phyloP scores from a whole-genome alignment of 805 yeast genomes.

The Metschnikowia anglica region DNA sequence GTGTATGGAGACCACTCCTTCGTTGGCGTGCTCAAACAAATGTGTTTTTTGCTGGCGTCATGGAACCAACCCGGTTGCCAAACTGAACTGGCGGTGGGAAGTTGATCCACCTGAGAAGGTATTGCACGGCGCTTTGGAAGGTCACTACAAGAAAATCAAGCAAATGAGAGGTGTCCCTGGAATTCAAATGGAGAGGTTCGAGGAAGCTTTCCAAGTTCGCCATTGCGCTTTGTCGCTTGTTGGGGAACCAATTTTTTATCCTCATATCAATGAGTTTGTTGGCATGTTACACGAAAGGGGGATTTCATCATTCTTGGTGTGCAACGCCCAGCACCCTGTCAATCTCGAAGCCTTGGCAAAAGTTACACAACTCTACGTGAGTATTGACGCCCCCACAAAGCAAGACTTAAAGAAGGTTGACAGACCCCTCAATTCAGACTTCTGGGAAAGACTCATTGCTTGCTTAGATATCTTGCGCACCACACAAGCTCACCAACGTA shows the following conservation, averaged over 20 bases:
- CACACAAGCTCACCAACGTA: constrained; percentile 75
- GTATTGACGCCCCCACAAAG: constrained; percentile 92
- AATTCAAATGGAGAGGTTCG: constrained; percentile 81
- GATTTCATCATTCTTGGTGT: constrained; percentile 84
- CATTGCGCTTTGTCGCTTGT: constrained; percentile 93
- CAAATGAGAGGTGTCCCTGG: constrained; percentile 97
- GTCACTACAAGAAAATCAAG: constrained; percentile 88
- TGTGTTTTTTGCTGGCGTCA: constrained; percentile 98
- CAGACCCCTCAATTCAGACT: constrained; percentile 84
- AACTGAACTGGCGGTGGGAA: constrained; percentile 91
- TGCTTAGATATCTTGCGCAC: constrained; percentile 80
- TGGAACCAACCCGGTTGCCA: constrained; percentile 95
- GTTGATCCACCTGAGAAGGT: constrained; percentile 86
- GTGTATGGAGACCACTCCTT: constrained; percentile 95
- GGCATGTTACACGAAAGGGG: constrained; percentile 74
- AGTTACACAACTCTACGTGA: constrained; percentile 88
- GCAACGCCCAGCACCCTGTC: constrained; percentile 95
- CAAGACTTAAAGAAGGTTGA: constrained; percentile 78
- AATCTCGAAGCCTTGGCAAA: constrained; percentile 64
- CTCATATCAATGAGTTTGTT: constrained; percentile 83
- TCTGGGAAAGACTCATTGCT: constrained; percentile 82
- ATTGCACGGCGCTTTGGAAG: constrained; percentile 79
- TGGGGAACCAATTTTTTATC: constrained; percentile 94
- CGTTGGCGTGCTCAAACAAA: constrained; percentile 88
- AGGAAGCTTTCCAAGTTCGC: constrained; percentile 83